Percentiles rank a stretch among this genome's conserved stretches.
Evolutionary conservation across 176 grass and related monocot species (phyloP).

Genomic region (Triticum aestivum): IWGSC_CS_RefSeq_v2.1 NC_057800.1:666815033-666815532

Average conservation of each 20-base stretch:
- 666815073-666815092: too few relatives aligned
- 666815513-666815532: too few relatives aligned
- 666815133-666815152: not conserved
- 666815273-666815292: not conserved
- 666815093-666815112: too few relatives aligned
- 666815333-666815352: not conserved
- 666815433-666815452: too few relatives aligned
- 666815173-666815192: conserved; percentile 4
- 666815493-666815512: too few relatives aligned
- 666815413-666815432: too few relatives aligned
- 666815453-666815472: too few relatives aligned
- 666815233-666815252: not conserved
- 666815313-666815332: not conserved
- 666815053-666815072: not conserved
- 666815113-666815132: not conserved
- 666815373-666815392: too few relatives aligned
- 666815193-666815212: not conserved
- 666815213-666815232: not conserved
- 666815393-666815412: too few relatives aligned
- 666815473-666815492: too few relatives aligned
- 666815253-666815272: not conserved
- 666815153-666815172: not conserved
- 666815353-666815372: not conserved
- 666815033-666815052: not conserved
- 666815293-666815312: not conserved